Evolutionary conservation across 2,329 filamentous ascomycete genomes (phyloP).

Genomic region (Colletotrichum nymphaeae): DNA sequence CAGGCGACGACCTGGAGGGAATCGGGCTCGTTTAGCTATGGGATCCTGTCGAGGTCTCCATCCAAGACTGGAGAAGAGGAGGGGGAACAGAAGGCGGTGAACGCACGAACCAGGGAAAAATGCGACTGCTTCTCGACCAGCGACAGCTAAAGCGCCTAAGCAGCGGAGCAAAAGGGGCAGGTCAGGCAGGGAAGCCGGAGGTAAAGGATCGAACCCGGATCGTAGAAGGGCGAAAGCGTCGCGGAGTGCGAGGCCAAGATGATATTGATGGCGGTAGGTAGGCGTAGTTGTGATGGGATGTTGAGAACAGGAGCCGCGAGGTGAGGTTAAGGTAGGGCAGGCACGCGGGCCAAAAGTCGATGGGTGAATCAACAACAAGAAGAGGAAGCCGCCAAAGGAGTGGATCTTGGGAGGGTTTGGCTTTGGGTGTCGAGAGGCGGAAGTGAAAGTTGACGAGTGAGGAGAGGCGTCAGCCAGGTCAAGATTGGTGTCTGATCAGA

Average conservation of each 20-base stretch:
- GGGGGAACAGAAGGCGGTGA: conserved; percentile 35
- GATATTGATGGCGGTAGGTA: background rate
- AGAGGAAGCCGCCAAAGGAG: conserved; percentile 31
- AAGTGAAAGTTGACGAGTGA: conserved; percentile 11
- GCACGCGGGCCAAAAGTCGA: background rate
- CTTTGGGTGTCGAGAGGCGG: background rate
- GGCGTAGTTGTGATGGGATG: background rate
- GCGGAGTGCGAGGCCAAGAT: background rate
- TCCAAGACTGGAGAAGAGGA: conserved; percentile 32
- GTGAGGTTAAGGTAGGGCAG: background rate
- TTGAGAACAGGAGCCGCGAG: no score
- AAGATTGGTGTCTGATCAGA: conserved; percentile 13
- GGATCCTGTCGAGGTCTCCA: conserved; percentile 29
- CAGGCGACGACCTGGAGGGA: conserved; percentile 31
- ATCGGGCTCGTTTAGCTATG: conserved; percentile 35
- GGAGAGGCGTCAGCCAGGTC: conserved; percentile 27
- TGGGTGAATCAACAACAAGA: conserved; percentile 23
- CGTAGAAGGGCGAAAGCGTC: conserved; percentile 12
- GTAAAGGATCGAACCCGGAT: conserved; percentile 30
- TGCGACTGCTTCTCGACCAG: conserved; percentile 31
- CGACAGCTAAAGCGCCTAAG: conserved; percentile 26
- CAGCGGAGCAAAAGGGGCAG: conserved; percentile 27
- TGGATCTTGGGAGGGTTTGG: conserved; percentile 1
- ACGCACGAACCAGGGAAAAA: conserved; percentile 34
- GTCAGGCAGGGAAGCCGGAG: conserved; percentile 30